These are phyloP conservation scores for Arthrobotrys sphaeroides DNA, from an alignment of 2,329 filamentous ascomycete species.

Conservation along the genomic window DNA sequence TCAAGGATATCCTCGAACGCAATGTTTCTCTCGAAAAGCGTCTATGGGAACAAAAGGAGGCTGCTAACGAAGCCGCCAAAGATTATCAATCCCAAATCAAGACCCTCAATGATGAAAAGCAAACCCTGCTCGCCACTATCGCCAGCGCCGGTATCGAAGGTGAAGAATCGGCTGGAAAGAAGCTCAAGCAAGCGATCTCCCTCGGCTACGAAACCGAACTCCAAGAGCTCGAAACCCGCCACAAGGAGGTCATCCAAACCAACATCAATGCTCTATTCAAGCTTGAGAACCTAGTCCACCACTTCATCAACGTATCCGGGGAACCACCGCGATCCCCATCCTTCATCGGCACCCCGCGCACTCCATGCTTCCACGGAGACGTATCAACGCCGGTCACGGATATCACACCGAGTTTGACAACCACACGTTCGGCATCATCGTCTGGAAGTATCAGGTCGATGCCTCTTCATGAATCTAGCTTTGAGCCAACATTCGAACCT, in stretches of 20 bases:
- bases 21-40: conserved; percentile 49
- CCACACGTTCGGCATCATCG: conserved; percentile 43
- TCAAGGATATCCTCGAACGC: conserved; percentile 51
- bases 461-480: conserved; percentile 42
- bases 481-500: conserved; percentile 47
- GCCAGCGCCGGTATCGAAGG: conserved; percentile 43
- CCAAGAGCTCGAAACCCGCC: conserved; percentile 47
- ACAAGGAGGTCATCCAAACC: conserved; percentile 51
- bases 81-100: conserved; percentile 47
- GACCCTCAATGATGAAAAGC: conserved; percentile 46
- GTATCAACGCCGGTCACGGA: conserved; percentile 41
- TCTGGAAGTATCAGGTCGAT: conserved; percentile 45
- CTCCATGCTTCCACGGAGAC: conserved; percentile 47
- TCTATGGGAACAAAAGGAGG: conserved; percentile 51
- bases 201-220: conserved; percentile 45
- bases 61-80: conserved; percentile 35
- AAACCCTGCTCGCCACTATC: conserved; percentile 45
- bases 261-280: conserved; percentile 49
- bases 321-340: conserved; percentile 48
- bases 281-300: conserved; percentile 47
- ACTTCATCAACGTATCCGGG: conserved; percentile 24
- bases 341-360: conserved; percentile 46
- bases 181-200: conserved; percentile 45
- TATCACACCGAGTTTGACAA: conserved; percentile 45
- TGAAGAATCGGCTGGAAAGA: conserved; percentile 31